Evolutionary conservation across 2,329 filamentous ascomycete genomes (phyloP), one percentile per base, ranked within the genome.

Genomic region (Tolypocladium paradoxum): DNA sequence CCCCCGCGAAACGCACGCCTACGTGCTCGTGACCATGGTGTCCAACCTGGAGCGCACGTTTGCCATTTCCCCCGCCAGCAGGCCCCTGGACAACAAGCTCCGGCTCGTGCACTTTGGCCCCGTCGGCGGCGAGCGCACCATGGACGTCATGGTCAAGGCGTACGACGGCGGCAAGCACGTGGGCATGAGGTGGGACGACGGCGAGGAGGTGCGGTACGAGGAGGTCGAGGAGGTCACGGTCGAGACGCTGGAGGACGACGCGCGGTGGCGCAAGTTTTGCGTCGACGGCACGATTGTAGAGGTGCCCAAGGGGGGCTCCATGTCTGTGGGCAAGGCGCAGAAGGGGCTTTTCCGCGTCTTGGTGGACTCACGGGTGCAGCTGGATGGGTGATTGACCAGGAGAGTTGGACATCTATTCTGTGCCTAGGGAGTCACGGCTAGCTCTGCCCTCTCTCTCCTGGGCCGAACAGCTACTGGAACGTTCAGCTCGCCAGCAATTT

Each of bases 241-340:
- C 48, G 76, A 79, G 18, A 83, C 89, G 36, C 57, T 73, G 1
- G 88, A 93, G 62, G 73, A 79, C 18, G 82, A 89, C n/a, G 74
- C 73, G 47, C 74, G 83, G 51, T 96, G 90, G 90, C 77, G 92
- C 56, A 82, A 91, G 63, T 79, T 95, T 16, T 97, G 92, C 66
- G 76, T 97, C n/a, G 92, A 97, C 68, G 92, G 92, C 3, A 90
- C 86, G 51, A 95, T 95, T 61, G 81, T 96, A 3, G 78, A 81
- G 54, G 72, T 96, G 1, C 85, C 87, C 22, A 67, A 75, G 50
- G 83, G 78, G 2, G 90, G 90, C 0, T 85, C 81, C 76, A 80
- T 95, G 68, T 79, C 82, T 55, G 77, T 96, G 0, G 69, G 67
- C 56, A 78, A 71, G 62, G 74, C 79, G 27, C 64, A 67, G 9